These are phyloP conservation scores for Fremontodendron californicum DNA, from an alignment of 345 rosid genomes.

Conservation along the genomic window DNA sequence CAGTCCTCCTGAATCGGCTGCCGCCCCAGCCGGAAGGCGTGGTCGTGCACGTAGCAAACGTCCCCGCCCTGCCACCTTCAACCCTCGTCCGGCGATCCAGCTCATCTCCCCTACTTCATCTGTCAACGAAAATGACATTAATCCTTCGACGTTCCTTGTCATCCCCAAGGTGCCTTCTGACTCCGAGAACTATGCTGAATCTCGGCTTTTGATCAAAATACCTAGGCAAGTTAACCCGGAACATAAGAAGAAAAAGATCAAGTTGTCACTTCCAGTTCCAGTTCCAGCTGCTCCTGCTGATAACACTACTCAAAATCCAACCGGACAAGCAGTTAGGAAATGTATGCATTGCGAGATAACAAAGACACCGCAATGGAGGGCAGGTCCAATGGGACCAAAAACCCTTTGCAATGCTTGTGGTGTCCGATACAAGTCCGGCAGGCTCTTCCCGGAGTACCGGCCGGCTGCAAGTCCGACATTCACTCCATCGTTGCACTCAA, in stretches of 20 bases:
- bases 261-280: constrained; percentile 37
- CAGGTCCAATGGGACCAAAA: constrained; percentile 97
- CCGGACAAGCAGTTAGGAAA: constrained; percentile 59
- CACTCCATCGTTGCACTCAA: constrained; percentile 82
- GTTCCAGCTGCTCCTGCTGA: constrained; percentile 23
- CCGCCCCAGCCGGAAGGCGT: constrained; percentile 33
- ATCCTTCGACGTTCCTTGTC: constrained; percentile 9
- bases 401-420: constrained; percentile 99
- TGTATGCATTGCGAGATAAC: constrained; percentile 96
- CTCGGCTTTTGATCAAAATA: constrained; percentile 58
- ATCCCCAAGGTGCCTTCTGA: constrained; percentile 35
- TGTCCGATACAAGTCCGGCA: constrained; percentile 86
- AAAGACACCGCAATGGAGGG: constrained; percentile 98
- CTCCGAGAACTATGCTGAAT: constrained; percentile 55
- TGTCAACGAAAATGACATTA: constrained; percentile 28
- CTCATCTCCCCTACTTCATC: constrained; percentile 43
- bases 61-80: constrained; percentile 71
- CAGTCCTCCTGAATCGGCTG: constrained; percentile 42
- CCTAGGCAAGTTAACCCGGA: constrained; percentile 57
- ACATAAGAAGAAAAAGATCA: constrained; percentile 69
- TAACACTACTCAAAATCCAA: constrained; percentile 24
- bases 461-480: constrained; percentile 97
- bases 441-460: constrained; percentile 96
- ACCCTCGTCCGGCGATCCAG: constrained; percentile 51
- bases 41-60: constrained; percentile 98